Evolutionary conservation across 192 early-diverging fungal species (phyloP).

Genomic region (Dissophora globulifera): DNA sequence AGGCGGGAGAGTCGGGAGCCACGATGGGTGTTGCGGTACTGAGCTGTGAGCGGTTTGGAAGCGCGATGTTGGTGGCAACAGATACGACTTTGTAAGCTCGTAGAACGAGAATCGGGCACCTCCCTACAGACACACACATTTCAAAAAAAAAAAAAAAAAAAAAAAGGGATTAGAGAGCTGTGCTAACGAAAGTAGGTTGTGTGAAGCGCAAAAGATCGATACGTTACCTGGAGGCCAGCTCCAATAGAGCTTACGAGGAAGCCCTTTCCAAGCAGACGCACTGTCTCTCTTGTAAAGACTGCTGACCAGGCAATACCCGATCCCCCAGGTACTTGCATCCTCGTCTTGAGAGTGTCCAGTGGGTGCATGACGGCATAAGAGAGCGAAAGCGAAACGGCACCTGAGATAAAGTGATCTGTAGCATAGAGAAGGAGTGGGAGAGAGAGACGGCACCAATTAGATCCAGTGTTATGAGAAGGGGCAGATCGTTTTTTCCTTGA

Average conservation of each 20-base stretch:
- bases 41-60: conserved; percentile 41
- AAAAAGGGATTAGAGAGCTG: background rate
- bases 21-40: conserved; percentile 49
- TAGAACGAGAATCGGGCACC: conserved; percentile 77
- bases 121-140: conserved; percentile 59
- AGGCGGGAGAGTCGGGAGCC: conserved; percentile 54
- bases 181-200: background rate
- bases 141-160: conserved; percentile 3
- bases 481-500: no score
- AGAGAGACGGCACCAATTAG: no score
- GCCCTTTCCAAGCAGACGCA: conserved; percentile 65
- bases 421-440: no score
- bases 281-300: conserved; percentile 62
- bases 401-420: conserved; percentile 74
- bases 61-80: conserved; percentile 56
- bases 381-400: conserved; percentile 68
- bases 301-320: conserved; percentile 50
- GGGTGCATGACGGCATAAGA: conserved; percentile 82
- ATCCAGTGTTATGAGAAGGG: no score
- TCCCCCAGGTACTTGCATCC: conserved; percentile 70
- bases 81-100: conserved; percentile 70
- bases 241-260: conserved; percentile 75
- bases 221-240: conserved; percentile 72
- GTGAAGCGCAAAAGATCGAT: no score
- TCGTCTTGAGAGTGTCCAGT: conserved; percentile 78